Percentiles rank a stretch among this genome's conserved stretches.
These are phyloP conservation scores for Penicillium mononematosum DNA, from an alignment of 495 filamentous ascomycete genomes.

Conservation along the genomic window DNA sequence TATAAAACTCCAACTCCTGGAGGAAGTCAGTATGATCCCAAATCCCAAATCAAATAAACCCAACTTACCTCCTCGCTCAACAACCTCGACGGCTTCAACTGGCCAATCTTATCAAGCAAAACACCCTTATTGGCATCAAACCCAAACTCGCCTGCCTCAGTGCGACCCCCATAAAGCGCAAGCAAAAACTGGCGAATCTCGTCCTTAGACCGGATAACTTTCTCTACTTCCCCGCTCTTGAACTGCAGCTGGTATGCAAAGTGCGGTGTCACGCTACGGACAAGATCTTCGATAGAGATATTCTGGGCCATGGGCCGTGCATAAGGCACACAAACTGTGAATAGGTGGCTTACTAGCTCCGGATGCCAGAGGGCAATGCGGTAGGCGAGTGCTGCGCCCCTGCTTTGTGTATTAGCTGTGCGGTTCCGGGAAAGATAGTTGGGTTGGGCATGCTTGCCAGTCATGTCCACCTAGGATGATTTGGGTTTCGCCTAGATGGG, in stretches of 20 bases:
- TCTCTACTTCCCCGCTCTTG: slow-evolving; percentile 62
- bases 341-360: slow-evolving; percentile 65
- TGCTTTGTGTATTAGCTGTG: slow-evolving; percentile 14
- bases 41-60: slow-evolving; percentile 12
- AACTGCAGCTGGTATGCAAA: slow-evolving; percentile 85
- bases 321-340: slow-evolving; percentile 79
- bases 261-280: slow-evolving; percentile 60
- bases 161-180: slow-evolving; percentile 64
- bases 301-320: slow-evolving; percentile 48
- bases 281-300: slow-evolving; percentile 52
- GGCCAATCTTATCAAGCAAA: slow-evolving; percentile 50
- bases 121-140: slow-evolving; percentile 60
- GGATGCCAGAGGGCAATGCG: slow-evolving; percentile 71
- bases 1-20: slow-evolving; percentile 74
- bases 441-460: slow-evolving; percentile 59
- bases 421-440: not conserved
- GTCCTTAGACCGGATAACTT: slow-evolving; percentile 50
- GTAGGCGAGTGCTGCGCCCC: slow-evolving; percentile 58
- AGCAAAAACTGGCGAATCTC: slow-evolving; percentile 66
- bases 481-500: slow-evolving; percentile 52
- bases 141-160: slow-evolving; percentile 49
- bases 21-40: slow-evolving; percentile 10
- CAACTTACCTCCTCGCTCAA: slow-evolving; percentile 56
- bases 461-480: slow-evolving; percentile 84
- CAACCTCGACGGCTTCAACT: slow-evolving; percentile 50